Base-by-base conservation (phyloP, 192 early-diverging fungal genomes). In the Backusella circina region DNA sequence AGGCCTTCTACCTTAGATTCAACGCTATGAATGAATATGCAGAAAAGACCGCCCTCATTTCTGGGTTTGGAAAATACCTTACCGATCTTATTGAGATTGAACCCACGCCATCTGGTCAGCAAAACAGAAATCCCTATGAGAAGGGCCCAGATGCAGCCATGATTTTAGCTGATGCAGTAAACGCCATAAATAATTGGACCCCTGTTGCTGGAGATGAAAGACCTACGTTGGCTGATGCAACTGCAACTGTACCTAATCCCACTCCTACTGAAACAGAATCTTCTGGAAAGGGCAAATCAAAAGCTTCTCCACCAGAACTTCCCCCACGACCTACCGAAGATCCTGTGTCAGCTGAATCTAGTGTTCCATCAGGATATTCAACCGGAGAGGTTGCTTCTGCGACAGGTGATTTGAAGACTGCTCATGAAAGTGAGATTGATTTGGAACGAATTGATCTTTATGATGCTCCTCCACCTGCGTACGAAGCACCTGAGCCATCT, bases 1-100 rank as follows among this genome's bases (percentile, higher is more conserved):
- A 83, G 41, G 82, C 82, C 2, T 83, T 83, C 47, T 83, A 83
- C 41, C 33, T 83, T 21, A 66, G 78, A 7, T 83, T 83, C 65
- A 83, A 83, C 70, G 82, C 82, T 1, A 72, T 79, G 70, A 68
- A 65, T 57, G 82, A 83, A 64, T 79, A 74, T 74, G 70, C 82
- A 28, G 82, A 83, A 61, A 83, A 83, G 51, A 57, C 73, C 1
- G 65, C 78, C 3, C 21, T 83, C 6, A 23, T 83, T 26, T 75
- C 82, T 28, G 82, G 82, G 35, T 83, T 83, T 75, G 82, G 82
- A 33, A 79, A 79, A 38, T 83, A 83, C 26, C 67, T 83, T 7
- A 75, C 77, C 3, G 82, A 83, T 68, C 37, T 77, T 28, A 65
- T 83, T 57, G 78, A 83, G 39, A 78, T 82, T 32, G 71, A 71